A percentile compares a stretch with the other conserved stretches of the same genome.
phyloP scores from a whole-genome alignment of 768 basidiomycete species.

The Clavaria fumosa region DNA sequence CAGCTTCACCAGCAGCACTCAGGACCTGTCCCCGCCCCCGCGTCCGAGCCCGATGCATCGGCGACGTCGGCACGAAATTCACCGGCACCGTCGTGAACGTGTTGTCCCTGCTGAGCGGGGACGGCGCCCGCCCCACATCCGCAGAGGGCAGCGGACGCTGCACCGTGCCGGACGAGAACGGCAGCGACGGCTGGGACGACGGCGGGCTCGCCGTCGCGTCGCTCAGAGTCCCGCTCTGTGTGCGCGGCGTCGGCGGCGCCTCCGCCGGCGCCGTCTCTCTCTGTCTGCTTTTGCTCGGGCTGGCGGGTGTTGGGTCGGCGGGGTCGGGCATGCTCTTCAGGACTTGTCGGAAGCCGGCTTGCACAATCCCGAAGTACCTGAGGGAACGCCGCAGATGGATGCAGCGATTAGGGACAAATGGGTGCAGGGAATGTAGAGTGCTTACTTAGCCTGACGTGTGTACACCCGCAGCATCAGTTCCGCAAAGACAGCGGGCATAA shows the following conservation, averaged over 20 bases:
- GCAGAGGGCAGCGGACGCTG: too few relatives aligned
- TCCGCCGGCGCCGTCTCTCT: too few relatives aligned
- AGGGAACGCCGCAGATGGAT: neutral
- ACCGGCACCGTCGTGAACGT: conserved; percentile 32
- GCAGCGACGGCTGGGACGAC: too few relatives aligned
- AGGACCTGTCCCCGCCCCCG: too few relatives aligned
- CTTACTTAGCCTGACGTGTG: conserved; percentile 12
- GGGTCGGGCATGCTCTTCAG: conserved; percentile 14
- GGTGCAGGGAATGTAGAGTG: conserved; percentile 18
- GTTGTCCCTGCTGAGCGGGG: conserved; percentile 21
- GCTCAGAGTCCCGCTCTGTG: too few relatives aligned
- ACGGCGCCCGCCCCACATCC: conserved; percentile 7
- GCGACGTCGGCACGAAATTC: conserved; percentile 21
- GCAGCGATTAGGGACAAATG: neutral
- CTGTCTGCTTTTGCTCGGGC: too few relatives aligned
- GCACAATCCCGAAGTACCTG: conserved; percentile 45
- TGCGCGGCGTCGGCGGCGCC: too few relatives aligned
- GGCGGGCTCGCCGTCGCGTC: too few relatives aligned
- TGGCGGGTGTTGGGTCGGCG: too few relatives aligned
- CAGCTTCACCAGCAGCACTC: neutral
- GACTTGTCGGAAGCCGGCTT: conserved; percentile 45
- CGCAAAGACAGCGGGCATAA: conserved; percentile 50
- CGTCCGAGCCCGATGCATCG: conserved; percentile 12
- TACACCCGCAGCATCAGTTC: conserved; percentile 59
- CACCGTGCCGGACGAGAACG: too few relatives aligned